Evolutionary conservation across 805 yeast species (phyloP).

Genomic region (Lachancea cidri): DNA sequence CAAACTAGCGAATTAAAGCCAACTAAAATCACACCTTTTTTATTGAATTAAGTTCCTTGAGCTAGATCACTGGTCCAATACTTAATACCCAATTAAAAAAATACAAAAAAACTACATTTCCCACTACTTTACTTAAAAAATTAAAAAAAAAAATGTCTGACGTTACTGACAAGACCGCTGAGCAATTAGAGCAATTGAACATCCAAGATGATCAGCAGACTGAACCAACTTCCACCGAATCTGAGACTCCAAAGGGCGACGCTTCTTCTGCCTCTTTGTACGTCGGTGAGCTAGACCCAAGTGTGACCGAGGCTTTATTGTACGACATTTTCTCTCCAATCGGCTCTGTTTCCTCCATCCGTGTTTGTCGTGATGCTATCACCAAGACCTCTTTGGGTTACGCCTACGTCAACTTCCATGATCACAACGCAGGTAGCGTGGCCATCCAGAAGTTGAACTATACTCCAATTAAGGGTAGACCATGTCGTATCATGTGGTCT

Average conservation of each 20-base stretch:
- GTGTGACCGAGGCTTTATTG: constrained; percentile 89
- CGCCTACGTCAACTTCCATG: constrained; percentile 95
- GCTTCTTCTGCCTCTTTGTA: constrained; percentile 80
- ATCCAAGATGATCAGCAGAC: constrained; percentile 29
- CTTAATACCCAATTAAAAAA: constrained; percentile 4
- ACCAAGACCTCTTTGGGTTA: constrained; percentile 96
- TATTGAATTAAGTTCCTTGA: constrained; percentile 8
- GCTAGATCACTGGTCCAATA: constrained; percentile 7
- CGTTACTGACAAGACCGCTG: constrained; percentile 34
- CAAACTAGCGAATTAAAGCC: constrained; percentile 5
- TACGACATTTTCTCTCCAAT: constrained; percentile 92
- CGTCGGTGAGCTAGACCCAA: constrained; percentile 93
- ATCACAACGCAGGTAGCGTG: constrained; percentile 81
- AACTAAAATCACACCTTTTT: constrained; percentile 7
- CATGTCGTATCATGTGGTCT: constrained; percentile 99
- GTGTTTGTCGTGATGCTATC: constrained; percentile 98
- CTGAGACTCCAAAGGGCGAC: constrained; percentile 38
- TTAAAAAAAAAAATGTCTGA: constrained; percentile 28
- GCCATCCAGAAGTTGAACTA: constrained; percentile 96
- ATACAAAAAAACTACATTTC: constrained; percentile 4
- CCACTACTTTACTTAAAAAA: constrained; percentile 8
- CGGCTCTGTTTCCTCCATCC: constrained; percentile 93
- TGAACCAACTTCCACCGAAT: constrained; percentile 27
- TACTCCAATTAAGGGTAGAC: constrained; percentile 86
- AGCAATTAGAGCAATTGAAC: constrained; percentile 33